phyloP scores from a whole-genome alignment of 1,139 yeast species.

The Saccharomyces uvarum region DNA sequence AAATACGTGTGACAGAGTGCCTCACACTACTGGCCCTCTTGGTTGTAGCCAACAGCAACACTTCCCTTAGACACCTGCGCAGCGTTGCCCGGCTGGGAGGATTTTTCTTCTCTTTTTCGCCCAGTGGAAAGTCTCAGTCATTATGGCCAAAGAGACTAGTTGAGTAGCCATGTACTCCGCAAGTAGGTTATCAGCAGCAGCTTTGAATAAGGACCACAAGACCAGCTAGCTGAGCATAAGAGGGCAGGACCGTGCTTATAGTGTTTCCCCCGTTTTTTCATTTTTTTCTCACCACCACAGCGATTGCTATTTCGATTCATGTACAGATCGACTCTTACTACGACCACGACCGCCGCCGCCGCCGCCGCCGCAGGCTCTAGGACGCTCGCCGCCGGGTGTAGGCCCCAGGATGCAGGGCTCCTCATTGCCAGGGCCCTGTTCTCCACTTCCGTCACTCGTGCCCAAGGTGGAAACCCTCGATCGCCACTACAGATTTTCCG shows the following conservation, averaged over 20 bases:
- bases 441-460: background rate
- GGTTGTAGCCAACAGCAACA: too few species aligned
- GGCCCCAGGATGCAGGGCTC: background rate
- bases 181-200: background rate
- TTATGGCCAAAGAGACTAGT: background rate
- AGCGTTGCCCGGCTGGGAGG: background rate
- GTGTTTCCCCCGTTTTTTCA: background rate
- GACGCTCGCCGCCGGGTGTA: background rate
- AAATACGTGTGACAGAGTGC: too few species aligned
- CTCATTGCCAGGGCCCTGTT: background rate
- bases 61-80: background rate
- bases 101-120: background rate
- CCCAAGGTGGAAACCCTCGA: conserved; percentile 31
- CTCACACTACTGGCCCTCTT: too few species aligned
- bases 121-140: background rate
- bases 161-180: background rate
- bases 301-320: background rate
- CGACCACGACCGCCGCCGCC: too few species aligned
- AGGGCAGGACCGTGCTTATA: background rate
- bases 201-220: background rate
- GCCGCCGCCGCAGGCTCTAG: background rate
- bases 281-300: background rate
- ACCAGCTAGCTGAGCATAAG: background rate
- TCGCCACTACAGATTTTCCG: conserved; percentile 89
- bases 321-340: background rate